These are phyloP conservation scores for Cryptosporidium muris DNA, from an alignment of 169 alveolate species.

Conservation along the genomic window DNA sequence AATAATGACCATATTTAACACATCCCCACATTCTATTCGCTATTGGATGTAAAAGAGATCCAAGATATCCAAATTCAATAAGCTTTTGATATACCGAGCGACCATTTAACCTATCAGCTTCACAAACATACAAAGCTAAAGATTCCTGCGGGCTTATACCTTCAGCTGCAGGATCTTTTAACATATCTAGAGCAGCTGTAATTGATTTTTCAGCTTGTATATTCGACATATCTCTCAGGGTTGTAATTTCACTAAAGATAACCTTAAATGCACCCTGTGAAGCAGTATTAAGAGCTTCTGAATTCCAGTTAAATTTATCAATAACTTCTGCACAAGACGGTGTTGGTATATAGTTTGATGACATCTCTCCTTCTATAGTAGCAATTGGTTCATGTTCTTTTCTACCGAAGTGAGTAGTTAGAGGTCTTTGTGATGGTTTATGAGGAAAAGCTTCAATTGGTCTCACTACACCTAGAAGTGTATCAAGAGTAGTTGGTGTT, in stretches of 20 bases:
- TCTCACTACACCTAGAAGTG: conserved; percentile 32
- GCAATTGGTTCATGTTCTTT: background rate
- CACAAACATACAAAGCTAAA: conserved; percentile 55
- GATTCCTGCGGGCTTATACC: conserved; percentile 69
- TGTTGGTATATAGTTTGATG: conserved; percentile 42
- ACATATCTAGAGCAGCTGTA: conserved; percentile 44
- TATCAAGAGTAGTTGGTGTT: conserved; percentile 46
- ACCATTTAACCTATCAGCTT: conserved; percentile 47
- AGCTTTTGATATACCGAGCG: conserved; percentile 63
- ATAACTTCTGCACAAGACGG: conserved; percentile 45
- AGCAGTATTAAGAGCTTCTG: conserved; percentile 33
- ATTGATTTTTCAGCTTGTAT: conserved; percentile 65
- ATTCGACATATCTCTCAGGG: conserved; percentile 42
- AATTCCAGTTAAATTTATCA: conserved; percentile 62
- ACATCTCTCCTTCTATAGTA: conserved; percentile 2
- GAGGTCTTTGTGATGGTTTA: conserved; percentile 18
- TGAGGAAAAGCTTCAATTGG: conserved; percentile 48
- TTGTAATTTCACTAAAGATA: conserved; percentile 53
- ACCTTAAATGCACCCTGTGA: conserved; percentile 68
- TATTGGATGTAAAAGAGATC: conserved; percentile 65
- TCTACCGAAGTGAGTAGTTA: conserved; percentile 57
- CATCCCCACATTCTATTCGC: conserved; percentile 71
- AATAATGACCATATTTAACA: conserved; percentile 63
- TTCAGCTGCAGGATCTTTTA: conserved; percentile 62
- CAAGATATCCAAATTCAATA: conserved; percentile 58